A percentile compares a stretch with the other conserved stretches of the same genome.
Evolutionary conservation across 2,329 filamentous ascomycete species (phyloP).

Genomic region (Incumbomyces lentus): DNA sequence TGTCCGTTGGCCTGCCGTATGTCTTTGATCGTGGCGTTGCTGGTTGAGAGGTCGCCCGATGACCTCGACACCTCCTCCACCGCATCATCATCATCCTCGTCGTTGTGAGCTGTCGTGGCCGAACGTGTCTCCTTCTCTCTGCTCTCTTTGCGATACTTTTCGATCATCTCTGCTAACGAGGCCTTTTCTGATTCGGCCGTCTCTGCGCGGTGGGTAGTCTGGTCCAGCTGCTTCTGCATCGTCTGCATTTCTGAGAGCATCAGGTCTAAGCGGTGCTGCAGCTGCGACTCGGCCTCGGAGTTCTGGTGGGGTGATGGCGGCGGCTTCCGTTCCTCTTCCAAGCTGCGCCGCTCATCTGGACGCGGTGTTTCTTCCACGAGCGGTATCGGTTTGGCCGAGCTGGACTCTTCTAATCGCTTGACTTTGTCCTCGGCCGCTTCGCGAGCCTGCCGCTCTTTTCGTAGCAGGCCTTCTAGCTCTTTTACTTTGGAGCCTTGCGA

Average conservation of each 20-base stretch:
- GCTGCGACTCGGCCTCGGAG: conserved; percentile 23
- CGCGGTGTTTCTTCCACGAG: conserved; percentile 25
- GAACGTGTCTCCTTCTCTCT: conserved; percentile 42
- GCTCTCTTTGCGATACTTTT: conserved; percentile 60
- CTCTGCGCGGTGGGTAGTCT: conserved; percentile 68
- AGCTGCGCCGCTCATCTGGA: conserved; percentile 11
- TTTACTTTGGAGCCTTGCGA: conserved; percentile 69
- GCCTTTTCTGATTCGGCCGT: conserved; percentile 68
- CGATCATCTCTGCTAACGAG: conserved; percentile 76
- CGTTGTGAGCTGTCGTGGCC: conserved; percentile 28
- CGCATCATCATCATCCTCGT: conserved; percentile 31
- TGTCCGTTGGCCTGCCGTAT: conserved; percentile 28
- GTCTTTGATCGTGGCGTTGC: conserved; percentile 10
- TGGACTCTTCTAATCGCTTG: conserved; percentile 54
- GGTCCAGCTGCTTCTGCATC: conserved; percentile 68
- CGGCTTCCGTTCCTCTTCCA: neutral
- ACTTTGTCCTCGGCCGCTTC: conserved; percentile 76
- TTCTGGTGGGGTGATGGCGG: too few species aligned
- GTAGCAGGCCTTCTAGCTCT: conserved; percentile 68
- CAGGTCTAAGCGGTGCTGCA: conserved; percentile 63
- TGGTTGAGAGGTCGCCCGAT: conserved; percentile 5
- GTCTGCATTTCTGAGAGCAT: conserved; percentile 73
- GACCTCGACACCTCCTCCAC: conserved; percentile 22
- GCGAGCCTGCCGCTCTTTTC: conserved; percentile 68
- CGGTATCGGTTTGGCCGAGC: conserved; percentile 27